Evolutionary conservation across 2,329 filamentous ascomycete species (phyloP).

Genomic region (Zasmidium cellare): DNA sequence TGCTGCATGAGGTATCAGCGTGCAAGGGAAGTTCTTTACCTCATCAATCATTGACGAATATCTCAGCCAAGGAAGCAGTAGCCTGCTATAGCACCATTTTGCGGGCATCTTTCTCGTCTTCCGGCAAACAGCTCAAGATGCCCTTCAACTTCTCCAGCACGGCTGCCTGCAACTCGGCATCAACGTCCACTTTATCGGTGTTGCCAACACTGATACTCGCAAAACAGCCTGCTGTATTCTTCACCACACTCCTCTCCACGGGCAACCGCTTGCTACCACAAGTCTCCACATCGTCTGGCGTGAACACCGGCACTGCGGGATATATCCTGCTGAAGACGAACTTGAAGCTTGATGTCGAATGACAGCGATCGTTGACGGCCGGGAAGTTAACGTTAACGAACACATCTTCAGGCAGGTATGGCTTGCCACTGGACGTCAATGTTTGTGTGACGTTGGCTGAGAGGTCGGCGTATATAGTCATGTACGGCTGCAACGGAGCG

Average conservation of each 20-base stretch:
- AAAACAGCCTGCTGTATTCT: constrained; percentile 55
- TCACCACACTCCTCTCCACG: constrained; percentile 57
- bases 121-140: constrained; percentile 50
- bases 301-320: constrained; percentile 39
- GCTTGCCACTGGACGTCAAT: constrained; percentile 57
- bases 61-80: too few species aligned
- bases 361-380: constrained; percentile 53
- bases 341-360: constrained; percentile 55
- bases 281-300: constrained; percentile 53
- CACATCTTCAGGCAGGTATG: constrained; percentile 61
- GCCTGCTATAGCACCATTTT: too few species aligned
- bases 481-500: constrained; percentile 50
- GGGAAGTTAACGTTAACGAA: constrained; percentile 71
- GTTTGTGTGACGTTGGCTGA: constrained; percentile 58
- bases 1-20: neutral
- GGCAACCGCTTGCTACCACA: constrained; percentile 60
- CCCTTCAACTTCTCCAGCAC: constrained; percentile 54
- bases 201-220: constrained; percentile 64
- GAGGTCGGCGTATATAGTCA: constrained; percentile 64
- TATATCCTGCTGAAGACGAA: constrained; percentile 66
- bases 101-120: neutral
- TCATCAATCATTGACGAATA: too few species aligned
- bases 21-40: too few species aligned
- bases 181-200: constrained; percentile 60
- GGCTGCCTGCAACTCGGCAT: constrained; percentile 51